These are phyloP conservation scores for Beauveria brongniartii DNA, from an alignment of 2,329 filamentous ascomycete species.

Conservation along the genomic window DNA sequence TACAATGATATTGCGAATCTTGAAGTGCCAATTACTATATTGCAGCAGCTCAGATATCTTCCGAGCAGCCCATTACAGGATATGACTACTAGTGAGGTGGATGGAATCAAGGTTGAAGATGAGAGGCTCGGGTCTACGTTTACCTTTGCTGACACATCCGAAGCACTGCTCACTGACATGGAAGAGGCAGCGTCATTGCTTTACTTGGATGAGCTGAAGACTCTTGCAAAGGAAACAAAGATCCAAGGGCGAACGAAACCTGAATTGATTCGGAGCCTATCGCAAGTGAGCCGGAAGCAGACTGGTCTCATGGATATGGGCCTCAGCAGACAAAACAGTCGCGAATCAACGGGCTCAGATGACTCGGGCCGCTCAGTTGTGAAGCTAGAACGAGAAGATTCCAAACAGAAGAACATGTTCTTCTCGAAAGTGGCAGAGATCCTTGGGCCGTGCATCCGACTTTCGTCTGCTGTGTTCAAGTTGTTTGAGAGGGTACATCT, in stretches of 20 bases:
- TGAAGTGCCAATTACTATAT: slow-evolving; percentile 50
- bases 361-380: slow-evolving; percentile 27
- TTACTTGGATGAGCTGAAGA: slow-evolving; percentile 80
- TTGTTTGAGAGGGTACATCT: slow-evolving; percentile 92
- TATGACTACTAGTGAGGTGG: slow-evolving; percentile 14
- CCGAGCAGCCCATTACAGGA: slow-evolving; percentile 30
- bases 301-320: slow-evolving; percentile 63
- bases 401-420: slow-evolving; percentile 67
- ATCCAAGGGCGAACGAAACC: slow-evolving; percentile 81
- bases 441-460: slow-evolving; percentile 75
- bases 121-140: slow-evolving; percentile 49
- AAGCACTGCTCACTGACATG: slow-evolving; percentile 63
- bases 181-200: slow-evolving; percentile 79
- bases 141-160: slow-evolving; percentile 72
- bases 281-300: slow-evolving; percentile 67
- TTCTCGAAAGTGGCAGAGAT: slow-evolving; percentile 66
- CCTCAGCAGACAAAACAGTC: slow-evolving; percentile 55
- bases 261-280: slow-evolving; percentile 67
- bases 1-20: slow-evolving; percentile 75
- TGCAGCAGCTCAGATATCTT: slow-evolving; percentile 53
- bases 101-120: slow-evolving; percentile 31
- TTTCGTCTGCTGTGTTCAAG: slow-evolving; percentile 63
- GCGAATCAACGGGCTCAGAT: slow-evolving; percentile 43
- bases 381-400: slow-evolving; percentile 24
- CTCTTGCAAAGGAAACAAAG: slow-evolving; percentile 76